Evolutionary conservation across 2,329 filamentous ascomycete genomes (phyloP).

Genomic region (Simplicillium sp.): DNA sequence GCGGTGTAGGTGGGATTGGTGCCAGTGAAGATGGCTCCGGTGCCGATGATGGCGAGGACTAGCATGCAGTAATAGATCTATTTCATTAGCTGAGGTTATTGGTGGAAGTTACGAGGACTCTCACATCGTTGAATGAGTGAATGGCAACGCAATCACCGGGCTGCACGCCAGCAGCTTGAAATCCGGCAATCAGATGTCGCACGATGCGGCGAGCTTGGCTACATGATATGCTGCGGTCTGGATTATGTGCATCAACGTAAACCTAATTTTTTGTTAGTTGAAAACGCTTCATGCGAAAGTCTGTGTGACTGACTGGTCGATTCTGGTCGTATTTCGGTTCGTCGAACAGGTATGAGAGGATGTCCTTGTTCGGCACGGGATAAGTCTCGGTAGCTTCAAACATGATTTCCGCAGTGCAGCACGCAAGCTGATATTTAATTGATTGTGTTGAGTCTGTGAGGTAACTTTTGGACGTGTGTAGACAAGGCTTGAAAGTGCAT

Average conservation of each 20-base stretch:
- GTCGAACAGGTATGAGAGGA: constrained; percentile 1
- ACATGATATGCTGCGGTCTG: background rate
- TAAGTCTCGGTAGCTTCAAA: background rate
- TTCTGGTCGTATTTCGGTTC: background rate
- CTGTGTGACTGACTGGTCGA: background rate
- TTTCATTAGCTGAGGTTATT: background rate
- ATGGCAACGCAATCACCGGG: background rate
- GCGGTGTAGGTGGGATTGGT: background rate
- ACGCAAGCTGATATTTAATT: too few relatives aligned
- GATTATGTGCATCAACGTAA: background rate
- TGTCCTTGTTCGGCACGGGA: background rate
- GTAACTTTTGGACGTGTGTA: too few relatives aligned
- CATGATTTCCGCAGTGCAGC: background rate
- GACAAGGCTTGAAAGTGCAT: too few relatives aligned
- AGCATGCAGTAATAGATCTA: constrained; percentile 2
- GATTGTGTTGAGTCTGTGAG: too few relatives aligned
- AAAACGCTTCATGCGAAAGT: background rate
- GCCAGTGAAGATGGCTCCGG: background rate
- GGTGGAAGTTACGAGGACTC: background rate
- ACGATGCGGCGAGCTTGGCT: background rate
- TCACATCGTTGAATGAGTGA: constrained; percentile 2
- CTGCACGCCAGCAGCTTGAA: background rate
- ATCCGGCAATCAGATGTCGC: background rate
- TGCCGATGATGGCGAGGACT: background rate
- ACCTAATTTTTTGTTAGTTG: background rate